A percentile compares a stretch with the other conserved stretches of the same genome.
Conservation (phyloP, 2,329 filamentous ascomycete genomes). For the Rasamsonia emersonii region DNA sequence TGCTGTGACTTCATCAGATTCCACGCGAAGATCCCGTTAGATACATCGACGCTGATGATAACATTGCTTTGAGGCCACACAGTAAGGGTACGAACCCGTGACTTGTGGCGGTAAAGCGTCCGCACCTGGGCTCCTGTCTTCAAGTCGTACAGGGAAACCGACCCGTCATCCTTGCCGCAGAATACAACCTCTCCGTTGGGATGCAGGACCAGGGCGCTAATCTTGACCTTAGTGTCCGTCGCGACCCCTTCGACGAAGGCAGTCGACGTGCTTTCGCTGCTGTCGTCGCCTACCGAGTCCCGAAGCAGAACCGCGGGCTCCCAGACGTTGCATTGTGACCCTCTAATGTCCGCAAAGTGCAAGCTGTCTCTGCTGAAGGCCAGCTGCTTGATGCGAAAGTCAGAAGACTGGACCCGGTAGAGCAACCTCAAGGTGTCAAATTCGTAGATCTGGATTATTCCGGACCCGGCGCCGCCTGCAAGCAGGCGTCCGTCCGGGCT, state of each 20-base stretch:
- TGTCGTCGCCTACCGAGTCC: constrained; percentile 18
- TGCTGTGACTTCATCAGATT: too few species aligned
- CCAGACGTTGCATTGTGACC: constrained; percentile 30
- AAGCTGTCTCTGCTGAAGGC: constrained; percentile 22
- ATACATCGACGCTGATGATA: too few species aligned
- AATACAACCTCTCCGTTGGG: constrained; percentile 18
- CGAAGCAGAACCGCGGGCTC: constrained; percentile 17
- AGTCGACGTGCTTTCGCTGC: constrained; percentile 14
- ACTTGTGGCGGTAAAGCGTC: too few species aligned
- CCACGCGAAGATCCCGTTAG: too few species aligned
- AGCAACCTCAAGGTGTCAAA: too few species aligned
- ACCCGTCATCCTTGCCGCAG: constrained; percentile 31
- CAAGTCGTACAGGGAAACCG: constrained; percentile 22
- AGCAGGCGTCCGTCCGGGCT: too few species aligned
- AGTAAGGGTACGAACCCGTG: too few species aligned
- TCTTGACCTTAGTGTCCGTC: constrained; percentile 17
- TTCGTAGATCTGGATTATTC: too few species aligned
- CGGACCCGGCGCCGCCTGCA: too few species aligned
- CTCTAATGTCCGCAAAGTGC: constrained; percentile 28
- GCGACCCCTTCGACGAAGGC: constrained; percentile 15
- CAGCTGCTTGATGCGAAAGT: too few species aligned
- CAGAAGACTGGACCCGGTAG: too few species aligned
- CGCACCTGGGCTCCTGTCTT: constrained; percentile 16
- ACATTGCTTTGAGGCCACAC: too few species aligned
- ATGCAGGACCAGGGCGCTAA: constrained; percentile 22